Percentiles rank a stretch among this genome's conserved stretches.
These are phyloP conservation scores for Musa itinerans DNA, from an alignment of 176 grass and related monocot species.

Conservation along the genomic window DNA sequence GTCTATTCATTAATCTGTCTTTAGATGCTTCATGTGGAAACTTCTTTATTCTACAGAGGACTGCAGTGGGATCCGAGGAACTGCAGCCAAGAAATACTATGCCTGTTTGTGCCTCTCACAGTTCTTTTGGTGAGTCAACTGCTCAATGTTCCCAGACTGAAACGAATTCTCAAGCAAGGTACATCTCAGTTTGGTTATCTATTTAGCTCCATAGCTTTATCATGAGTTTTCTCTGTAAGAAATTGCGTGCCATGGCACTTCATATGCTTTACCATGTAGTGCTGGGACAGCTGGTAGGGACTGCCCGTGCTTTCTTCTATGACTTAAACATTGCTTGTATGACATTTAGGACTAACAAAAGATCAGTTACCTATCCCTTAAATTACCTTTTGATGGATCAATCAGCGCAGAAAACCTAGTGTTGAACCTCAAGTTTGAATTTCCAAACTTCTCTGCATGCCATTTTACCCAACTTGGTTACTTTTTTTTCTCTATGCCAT, in stretches of 20 bases:
- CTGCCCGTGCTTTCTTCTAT: neutral
- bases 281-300: neutral
- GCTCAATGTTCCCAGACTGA: conserved; percentile 11
- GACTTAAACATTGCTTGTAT: no score
- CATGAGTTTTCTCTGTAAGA: neutral
- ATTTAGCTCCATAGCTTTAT: neutral
- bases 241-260: neutral
- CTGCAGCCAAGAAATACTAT: neutral
- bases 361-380: no score
- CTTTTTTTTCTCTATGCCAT: neutral
- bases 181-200: neutral
- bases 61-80: conserved; percentile 1
- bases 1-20: neutral
- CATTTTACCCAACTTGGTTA: neutral
- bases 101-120: neutral
- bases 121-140: conserved; percentile 15
- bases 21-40: neutral
- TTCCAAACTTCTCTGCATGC: no score
- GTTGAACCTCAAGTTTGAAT: no score
- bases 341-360: no score
- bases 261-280: neutral
- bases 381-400: no score
- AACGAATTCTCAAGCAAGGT: conserved; percentile 20
- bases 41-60: neutral
- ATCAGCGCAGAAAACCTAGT: no score